Evolutionary conservation across 2,329 filamentous ascomycete genomes (phyloP).

Genomic region (Arachnopeziza araneosa): DNA sequence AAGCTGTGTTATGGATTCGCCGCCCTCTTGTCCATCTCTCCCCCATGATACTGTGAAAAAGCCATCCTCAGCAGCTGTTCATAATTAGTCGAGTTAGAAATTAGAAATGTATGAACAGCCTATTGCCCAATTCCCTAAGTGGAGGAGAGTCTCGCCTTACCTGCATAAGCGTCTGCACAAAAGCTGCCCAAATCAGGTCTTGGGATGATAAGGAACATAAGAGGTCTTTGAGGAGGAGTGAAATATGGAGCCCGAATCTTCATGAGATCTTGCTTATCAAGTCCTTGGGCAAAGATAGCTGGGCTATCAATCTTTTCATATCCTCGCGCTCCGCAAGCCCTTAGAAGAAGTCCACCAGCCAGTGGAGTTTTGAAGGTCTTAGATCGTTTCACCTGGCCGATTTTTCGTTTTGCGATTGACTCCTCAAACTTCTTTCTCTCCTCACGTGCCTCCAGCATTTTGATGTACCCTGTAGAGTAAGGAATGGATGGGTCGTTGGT

Average conservation of each 20-base stretch:
- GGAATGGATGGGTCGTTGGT: constrained; percentile 45
- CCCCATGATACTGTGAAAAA: background rate
- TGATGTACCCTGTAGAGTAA: constrained; percentile 53
- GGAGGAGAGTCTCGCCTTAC: background rate
- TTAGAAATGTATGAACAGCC: background rate
- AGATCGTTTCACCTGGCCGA: constrained; percentile 19
- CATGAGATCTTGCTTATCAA: constrained; percentile 7
- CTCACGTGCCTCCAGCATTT: constrained; percentile 31
- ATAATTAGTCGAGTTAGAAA: background rate
- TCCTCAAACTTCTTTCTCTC: constrained; percentile 25
- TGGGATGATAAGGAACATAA: constrained; percentile 14
- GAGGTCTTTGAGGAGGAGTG: background rate
- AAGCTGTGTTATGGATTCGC: background rate
- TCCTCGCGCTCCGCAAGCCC: constrained; percentile 14
- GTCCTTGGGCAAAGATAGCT: constrained; percentile 12
- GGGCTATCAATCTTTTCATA: constrained; percentile 5
- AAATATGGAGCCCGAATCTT: no score
- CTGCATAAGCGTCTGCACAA: constrained; percentile 6
- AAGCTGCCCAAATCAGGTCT: constrained; percentile 8
- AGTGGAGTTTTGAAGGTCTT: constrained; percentile 14
- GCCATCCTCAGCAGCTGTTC: background rate
- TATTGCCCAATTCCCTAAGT: no score
- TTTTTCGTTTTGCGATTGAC: constrained; percentile 7
- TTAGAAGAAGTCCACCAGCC: constrained; percentile 17
- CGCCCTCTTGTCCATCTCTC: background rate